Base-by-base conservation (phyloP, 2,329 filamentous ascomycete genomes). In the Plenodomus biglobosus region DNA sequence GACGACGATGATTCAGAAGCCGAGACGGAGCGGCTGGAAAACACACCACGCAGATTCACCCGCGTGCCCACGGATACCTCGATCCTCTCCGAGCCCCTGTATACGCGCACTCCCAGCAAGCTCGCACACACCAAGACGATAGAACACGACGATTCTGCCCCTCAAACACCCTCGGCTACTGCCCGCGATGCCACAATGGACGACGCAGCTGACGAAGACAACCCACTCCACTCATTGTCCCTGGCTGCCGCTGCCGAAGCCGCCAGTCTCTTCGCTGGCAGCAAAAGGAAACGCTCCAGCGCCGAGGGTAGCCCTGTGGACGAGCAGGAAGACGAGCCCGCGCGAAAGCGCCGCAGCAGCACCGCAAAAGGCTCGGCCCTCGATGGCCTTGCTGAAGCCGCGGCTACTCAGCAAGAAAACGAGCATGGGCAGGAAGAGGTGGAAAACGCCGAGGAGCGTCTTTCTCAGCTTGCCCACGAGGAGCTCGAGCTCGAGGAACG, bases 11-110 rank as follows among this genome's bases (percentile, higher is more conserved):
- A 88, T 61, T 87, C 92, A 3, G 92, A 97, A 73, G 92, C 92
- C 27, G 92, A 96, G 74, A 97, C 92, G 1, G 92, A 96, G 74
- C 86, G 94, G 50, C 80, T 99, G 51, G 94, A 94, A 66, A 85
- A 88, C 65, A 95, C 90, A n/a, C 91, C 92, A 16, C 83, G 84
- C 54, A 88, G 79, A 64, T 74, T 80, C 65, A 79, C 55, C 39
- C 66, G 65, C 58, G 66, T 64, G 24, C 62, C 52, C 37, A 66
- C 65, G 13, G 64, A 69, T 52, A 65, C 64, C 44, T 68, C 67
- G 52, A 59, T 70, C 38, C 54, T 60, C 21, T 67, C 68, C 8
- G 70, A 72, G 41, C 56, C 56, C 18, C 18, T 61, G 35, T 68
- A 70, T 52, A 60, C 65, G 38, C 59, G 65, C 46, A 72, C 66